Percentiles rank a stretch among this genome's conserved stretches.
Conservation (phyloP, 495 filamentous ascomycete species). For the Annulohypoxylon nitens region DNA sequence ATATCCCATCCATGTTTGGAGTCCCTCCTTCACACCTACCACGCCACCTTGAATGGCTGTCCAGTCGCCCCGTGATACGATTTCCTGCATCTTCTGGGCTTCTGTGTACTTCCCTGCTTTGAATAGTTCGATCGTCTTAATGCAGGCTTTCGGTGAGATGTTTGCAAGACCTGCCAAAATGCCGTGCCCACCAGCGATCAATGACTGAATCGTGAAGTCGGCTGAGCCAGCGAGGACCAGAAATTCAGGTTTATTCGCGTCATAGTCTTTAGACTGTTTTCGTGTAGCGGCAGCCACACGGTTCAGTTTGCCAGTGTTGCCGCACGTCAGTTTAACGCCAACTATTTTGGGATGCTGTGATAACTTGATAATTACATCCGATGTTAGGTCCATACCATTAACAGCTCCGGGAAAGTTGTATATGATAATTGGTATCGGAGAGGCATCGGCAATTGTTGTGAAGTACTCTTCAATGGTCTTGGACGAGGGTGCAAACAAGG, state of each 20-base stretch:
- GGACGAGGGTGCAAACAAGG: constrained; percentile 69
- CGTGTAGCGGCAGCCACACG: constrained; percentile 83
- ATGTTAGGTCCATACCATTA: constrained; percentile 84
- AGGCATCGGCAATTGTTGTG: constrained; percentile 74
- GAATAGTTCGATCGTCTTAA: constrained; percentile 79
- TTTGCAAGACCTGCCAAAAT: constrained; percentile 87
- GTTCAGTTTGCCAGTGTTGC: constrained; percentile 87
- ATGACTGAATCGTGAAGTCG: constrained; percentile 83
- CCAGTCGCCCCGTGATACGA: constrained; percentile 82
- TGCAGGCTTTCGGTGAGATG: constrained; percentile 79
- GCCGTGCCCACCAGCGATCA: constrained; percentile 79
- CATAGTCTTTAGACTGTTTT: constrained; percentile 74
- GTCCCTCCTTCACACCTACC: constrained; percentile 82
- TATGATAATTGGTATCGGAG: constrained; percentile 79
- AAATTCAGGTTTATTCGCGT: constrained; percentile 69
- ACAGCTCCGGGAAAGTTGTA: constrained; percentile 93
- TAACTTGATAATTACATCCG: constrained; percentile 79
- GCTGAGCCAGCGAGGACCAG: constrained; percentile 87
- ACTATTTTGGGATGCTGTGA: constrained; percentile 81
- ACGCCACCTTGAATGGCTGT: constrained; percentile 83
- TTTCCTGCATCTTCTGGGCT: constrained; percentile 75
- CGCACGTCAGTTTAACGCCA: constrained; percentile 90
- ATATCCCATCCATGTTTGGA: constrained; percentile 82
- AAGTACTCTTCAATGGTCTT: constrained; percentile 80
- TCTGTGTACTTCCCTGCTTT: constrained; percentile 74